Percentiles rank a stretch among this genome's conserved stretches.
These are phyloP conservation scores for Nectriaceae sp. DNA, from an alignment of 2,329 filamentous ascomycete species.

Conservation along the genomic window DNA sequence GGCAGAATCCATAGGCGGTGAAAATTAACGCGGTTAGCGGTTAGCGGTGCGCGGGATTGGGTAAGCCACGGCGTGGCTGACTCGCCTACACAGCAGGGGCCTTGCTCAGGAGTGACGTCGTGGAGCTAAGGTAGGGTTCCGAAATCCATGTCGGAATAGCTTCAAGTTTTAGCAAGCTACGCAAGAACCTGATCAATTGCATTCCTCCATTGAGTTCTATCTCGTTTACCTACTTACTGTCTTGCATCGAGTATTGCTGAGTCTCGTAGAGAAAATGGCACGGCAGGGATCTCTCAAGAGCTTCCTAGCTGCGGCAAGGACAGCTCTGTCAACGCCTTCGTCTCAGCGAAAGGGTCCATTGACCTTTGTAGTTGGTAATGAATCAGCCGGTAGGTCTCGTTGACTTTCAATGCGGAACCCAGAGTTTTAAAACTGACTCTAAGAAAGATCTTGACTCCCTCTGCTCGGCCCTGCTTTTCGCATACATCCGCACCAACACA, in stretches of 20 bases:
- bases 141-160: too few relatives aligned
- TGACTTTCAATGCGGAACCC: not conserved
- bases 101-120: too few relatives aligned
- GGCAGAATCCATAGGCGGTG: constrained; percentile 24
- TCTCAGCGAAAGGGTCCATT: constrained; percentile 49
- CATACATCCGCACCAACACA: constrained; percentile 69
- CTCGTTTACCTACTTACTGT: too few relatives aligned
- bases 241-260: too few relatives aligned
- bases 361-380: constrained; percentile 67
- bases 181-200: too few relatives aligned
- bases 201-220: too few relatives aligned
- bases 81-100: too few relatives aligned
- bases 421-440: not conserved
- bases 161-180: too few relatives aligned
- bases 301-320: constrained; percentile 54
- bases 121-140: too few relatives aligned
- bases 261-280: too few relatives aligned
- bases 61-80: too few relatives aligned
- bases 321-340: constrained; percentile 46
- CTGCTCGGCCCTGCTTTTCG: constrained; percentile 71
- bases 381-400: constrained; percentile 59
- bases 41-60: too few relatives aligned
- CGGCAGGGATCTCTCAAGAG: constrained; percentile 19
- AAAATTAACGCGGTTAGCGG: not conserved
- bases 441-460: constrained; percentile 75